Conservation (phyloP, 2,329 filamentous ascomycete species). For the Neofusicoccum cordaticola region DNA sequence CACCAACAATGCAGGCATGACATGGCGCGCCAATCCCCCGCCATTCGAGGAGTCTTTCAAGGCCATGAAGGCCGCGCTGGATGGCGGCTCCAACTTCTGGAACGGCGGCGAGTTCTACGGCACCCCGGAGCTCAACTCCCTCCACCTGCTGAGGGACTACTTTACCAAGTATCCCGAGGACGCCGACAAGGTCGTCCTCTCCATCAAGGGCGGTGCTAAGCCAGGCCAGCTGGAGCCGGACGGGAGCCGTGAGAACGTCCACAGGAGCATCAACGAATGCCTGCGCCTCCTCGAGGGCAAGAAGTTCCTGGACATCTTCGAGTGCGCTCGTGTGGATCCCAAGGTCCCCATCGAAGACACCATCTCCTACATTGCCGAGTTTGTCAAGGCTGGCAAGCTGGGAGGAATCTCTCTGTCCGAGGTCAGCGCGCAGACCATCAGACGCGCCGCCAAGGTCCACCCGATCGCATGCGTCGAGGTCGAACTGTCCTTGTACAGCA, state of each 20-base stretch:
- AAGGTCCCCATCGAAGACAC: conserved; percentile 46
- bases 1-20: conserved; percentile 36
- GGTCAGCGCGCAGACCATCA: conserved; percentile 45
- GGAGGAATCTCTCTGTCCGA: conserved; percentile 48
- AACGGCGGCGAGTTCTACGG: conserved; percentile 53
- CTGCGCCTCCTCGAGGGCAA: conserved; percentile 45
- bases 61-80: conserved; percentile 45
- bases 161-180: conserved; percentile 52
- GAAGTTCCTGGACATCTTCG: conserved; percentile 50
- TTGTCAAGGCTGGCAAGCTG: conserved; percentile 41
- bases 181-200: conserved; percentile 49
- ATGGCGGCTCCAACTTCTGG: conserved; percentile 47
- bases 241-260: conserved; percentile 41
- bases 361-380: conserved; percentile 41
- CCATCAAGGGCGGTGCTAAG: conserved; percentile 49
- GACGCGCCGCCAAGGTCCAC: conserved; percentile 51
- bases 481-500: conserved; percentile 58
- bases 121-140: conserved; percentile 43
- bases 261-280: conserved; percentile 46
- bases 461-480: conserved; percentile 60
- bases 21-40: conserved; percentile 43
- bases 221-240: conserved; percentile 36
- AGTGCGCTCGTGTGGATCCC: conserved; percentile 45
- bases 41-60: conserved; percentile 40
- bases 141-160: conserved; percentile 50